Conservation (phyloP, 2,329 filamentous ascomycete species). For the Trichoderma asperellum region DNA sequence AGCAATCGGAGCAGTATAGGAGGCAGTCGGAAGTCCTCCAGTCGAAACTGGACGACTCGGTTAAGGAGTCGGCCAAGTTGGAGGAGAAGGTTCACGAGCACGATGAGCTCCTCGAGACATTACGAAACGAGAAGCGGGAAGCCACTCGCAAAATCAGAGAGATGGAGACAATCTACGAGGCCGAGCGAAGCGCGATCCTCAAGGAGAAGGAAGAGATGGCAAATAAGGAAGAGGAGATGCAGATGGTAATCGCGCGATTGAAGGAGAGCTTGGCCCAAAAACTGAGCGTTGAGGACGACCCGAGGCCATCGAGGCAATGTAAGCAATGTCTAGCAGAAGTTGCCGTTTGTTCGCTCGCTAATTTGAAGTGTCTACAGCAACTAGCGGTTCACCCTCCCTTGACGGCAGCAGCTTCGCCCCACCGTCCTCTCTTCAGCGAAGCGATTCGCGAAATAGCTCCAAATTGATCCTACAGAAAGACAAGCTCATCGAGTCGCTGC, state of each 20-base stretch:
- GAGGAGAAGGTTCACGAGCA: conserved; percentile 88
- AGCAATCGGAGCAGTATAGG: conserved; percentile 74
- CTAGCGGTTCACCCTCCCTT: conserved; percentile 67
- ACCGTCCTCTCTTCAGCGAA: conserved; percentile 79
- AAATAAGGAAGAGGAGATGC: conserved; percentile 86
- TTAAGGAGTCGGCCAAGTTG: conserved; percentile 79
- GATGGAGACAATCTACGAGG: conserved; percentile 89
- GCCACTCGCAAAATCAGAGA: conserved; percentile 82
- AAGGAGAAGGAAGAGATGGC: conserved; percentile 91
- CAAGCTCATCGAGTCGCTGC: conserved; percentile 89
- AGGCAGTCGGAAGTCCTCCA: conserved; percentile 87
- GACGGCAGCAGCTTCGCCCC: conserved; percentile 84
- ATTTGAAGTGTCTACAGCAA: conserved; percentile 37
- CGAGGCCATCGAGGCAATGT: conserved; percentile 62
- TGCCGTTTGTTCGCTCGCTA: conserved; percentile 28
- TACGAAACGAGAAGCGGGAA: conserved; percentile 86
- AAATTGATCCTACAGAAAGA: conserved; percentile 94
- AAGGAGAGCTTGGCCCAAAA: conserved; percentile 87
- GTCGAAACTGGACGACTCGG: conserved; percentile 80
- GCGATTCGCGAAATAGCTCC: conserved; percentile 86
- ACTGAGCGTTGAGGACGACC: conserved; percentile 60
- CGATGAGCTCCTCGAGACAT: conserved; percentile 78
- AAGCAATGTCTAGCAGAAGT: conserved; percentile 35
- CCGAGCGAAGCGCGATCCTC: conserved; percentile 81
- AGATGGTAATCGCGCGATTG: conserved; percentile 83